Evolutionary conservation across 345 rosid species (phyloP).

Genomic region (Anastatica hierochuntica): DNA sequence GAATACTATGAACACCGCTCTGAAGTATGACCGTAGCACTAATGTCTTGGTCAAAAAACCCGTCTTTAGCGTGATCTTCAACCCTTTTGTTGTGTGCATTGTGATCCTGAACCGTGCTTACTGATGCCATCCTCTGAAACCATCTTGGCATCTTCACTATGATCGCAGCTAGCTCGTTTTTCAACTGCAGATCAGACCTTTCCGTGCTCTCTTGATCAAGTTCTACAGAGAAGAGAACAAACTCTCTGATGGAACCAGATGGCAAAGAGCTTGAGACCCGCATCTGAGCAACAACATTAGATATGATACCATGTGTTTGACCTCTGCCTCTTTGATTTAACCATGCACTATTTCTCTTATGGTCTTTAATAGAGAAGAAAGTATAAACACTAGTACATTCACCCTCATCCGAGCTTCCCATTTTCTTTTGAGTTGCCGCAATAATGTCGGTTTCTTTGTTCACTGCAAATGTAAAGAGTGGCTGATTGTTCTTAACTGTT

Average conservation of each 20-base stretch:
- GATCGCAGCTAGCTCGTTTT: conserved; percentile 82
- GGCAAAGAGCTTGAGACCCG: conserved; percentile 42
- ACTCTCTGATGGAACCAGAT: conserved; percentile 51
- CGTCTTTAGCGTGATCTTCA: conserved; percentile 15
- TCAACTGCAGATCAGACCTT: conserved; percentile 40
- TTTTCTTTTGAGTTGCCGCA: conserved; percentile 64
- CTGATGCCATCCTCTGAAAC: conserved; percentile 16
- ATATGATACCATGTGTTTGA: conserved; percentile 48
- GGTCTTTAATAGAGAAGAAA: conserved; percentile 59
- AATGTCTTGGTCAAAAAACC: conserved; percentile 24
- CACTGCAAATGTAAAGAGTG: conserved; percentile 69
- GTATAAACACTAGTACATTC: conserved; percentile 52
- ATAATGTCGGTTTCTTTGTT: conserved; percentile 55
- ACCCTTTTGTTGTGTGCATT: conserved; percentile 12
- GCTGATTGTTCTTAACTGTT: conserved; percentile 66
- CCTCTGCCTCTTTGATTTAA: conserved; percentile 56
- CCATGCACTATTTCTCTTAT: conserved; percentile 67
- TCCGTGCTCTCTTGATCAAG: conserved; percentile 32
- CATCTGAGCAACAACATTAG: conserved; percentile 68
- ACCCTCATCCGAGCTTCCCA: conserved; percentile 41
- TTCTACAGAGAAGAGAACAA: conserved; percentile 59
- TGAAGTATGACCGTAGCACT: conserved; percentile 76
- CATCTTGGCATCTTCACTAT: conserved; percentile 50
- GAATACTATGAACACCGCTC: conserved; percentile 72
- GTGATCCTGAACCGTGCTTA: conserved; percentile 26